Evolutionary conservation across 2,329 filamentous ascomycete genomes (phyloP).

Genomic region (Myriosclerotinia curreyana): DNA sequence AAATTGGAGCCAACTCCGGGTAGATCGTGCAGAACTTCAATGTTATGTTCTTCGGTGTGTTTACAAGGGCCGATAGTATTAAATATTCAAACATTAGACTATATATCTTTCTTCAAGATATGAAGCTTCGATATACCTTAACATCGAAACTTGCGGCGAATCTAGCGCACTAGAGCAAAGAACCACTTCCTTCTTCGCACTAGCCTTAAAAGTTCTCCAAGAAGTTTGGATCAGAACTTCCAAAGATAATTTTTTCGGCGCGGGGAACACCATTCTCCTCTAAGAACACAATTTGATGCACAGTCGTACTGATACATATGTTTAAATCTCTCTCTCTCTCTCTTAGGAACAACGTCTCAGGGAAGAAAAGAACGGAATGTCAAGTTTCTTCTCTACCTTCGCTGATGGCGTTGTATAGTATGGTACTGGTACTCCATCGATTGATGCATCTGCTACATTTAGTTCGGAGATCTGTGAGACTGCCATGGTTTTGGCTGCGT

Average conservation of each 20-base stretch:
- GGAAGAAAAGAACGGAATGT: conserved; percentile 22
- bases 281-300: conserved; percentile 20
- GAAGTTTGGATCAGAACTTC: neutral
- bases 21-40: conserved; percentile 18
- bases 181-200: conserved; percentile 21
- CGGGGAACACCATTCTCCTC: neutral
- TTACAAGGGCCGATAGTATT: conserved; percentile 20
- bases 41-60: conserved; percentile 18
- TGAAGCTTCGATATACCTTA: conserved; percentile 13
- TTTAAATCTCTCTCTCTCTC: conserved; percentile 23
- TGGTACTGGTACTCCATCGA: conserved; percentile 16
- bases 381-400: conserved; percentile 18
- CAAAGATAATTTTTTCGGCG: conserved; percentile 10
- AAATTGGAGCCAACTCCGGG: conserved; percentile 19
- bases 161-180: conserved; percentile 20
- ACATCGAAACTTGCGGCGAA: conserved; percentile 22
- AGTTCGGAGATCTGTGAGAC: too few relatives aligned
- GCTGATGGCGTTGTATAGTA: conserved; percentile 15
- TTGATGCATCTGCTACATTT: neutral
- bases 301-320: conserved; percentile 17
- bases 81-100: neutral
- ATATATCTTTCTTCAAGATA: neutral
- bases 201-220: conserved; percentile 3
- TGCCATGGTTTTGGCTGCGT: too few relatives aligned
- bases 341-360: conserved; percentile 13